phyloP scores from a whole-genome alignment of 768 basidiomycete genomes.

The Hericium erinaceus region DNA sequence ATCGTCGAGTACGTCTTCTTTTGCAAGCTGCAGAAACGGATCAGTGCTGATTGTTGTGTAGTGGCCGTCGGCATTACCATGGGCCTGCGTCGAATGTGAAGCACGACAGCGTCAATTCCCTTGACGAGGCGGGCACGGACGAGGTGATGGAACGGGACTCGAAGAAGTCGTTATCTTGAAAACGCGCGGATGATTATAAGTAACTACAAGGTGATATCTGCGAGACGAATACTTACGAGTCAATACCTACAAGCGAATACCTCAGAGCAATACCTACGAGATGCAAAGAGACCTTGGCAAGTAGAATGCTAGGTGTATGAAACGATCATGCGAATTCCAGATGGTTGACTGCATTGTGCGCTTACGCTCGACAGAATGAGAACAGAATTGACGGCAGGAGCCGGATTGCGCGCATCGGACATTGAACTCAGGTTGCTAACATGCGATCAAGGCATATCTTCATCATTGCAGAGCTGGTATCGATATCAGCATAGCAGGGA shows the following conservation, averaged over 20 bases:
- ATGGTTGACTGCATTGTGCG: neutral
- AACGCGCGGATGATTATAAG: neutral
- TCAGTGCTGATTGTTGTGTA: neutral
- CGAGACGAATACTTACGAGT: too few species aligned
- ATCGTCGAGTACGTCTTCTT: constrained; percentile 13
- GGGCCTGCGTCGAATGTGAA: constrained; percentile 6
- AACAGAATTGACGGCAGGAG: too few species aligned
- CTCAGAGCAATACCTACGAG: neutral
- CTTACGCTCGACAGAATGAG: too few species aligned
- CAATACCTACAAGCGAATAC: too few species aligned
- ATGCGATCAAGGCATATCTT: too few species aligned
- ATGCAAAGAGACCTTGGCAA: neutral
- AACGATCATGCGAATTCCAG: neutral
- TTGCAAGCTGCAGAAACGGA: neutral
- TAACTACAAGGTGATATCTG: too few species aligned
- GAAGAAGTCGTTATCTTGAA: neutral
- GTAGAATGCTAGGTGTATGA: neutral
- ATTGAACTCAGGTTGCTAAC: too few species aligned
- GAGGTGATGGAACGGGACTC: neutral
- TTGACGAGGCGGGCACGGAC: neutral
- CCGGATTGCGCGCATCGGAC: too few species aligned
- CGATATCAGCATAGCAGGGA: too few species aligned
- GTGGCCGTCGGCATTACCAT: constrained; percentile 13
- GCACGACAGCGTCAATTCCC: neutral
- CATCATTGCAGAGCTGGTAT: too few species aligned